Evolutionary conservation across 2,329 filamentous ascomycete species (phyloP).

Genomic region (Botrytis sinoallii): DNA sequence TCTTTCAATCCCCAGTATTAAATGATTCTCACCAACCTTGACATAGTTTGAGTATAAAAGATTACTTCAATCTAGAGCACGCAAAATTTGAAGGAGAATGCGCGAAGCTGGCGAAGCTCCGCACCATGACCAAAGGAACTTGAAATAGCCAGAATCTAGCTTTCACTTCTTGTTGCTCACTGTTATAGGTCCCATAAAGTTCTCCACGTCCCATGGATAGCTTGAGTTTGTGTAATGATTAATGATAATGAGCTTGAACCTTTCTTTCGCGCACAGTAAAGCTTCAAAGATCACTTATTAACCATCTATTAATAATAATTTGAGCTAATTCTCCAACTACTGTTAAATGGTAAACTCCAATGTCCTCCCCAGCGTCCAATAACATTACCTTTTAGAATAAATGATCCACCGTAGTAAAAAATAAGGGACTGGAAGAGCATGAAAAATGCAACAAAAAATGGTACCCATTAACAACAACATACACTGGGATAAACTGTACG

Average conservation of each 20-base stretch:
- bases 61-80: background rate
- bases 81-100: rapidly evolving
- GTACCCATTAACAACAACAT: background rate
- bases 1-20: background rate
- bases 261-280: background rate
- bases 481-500: background rate
- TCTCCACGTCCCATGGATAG: background rate
- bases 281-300: background rate
- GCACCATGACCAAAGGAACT: rapidly evolving
- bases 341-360: background rate
- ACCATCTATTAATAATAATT: background rate
- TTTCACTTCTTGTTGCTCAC: background rate
- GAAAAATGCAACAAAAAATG: background rate
- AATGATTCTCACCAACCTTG: background rate
- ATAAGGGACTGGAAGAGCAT: background rate
- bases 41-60: background rate
- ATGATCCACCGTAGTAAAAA: background rate
- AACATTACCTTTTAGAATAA: background rate
- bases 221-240: background rate
- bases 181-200: background rate
- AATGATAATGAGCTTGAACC: background rate
- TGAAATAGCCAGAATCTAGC: background rate
- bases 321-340: background rate
- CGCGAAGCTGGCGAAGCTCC: background rate
- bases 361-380: background rate